phyloP scores from a whole-genome alignment of 1,284 basidiomycete species.

The Ceratobasidium sp. region DNA sequence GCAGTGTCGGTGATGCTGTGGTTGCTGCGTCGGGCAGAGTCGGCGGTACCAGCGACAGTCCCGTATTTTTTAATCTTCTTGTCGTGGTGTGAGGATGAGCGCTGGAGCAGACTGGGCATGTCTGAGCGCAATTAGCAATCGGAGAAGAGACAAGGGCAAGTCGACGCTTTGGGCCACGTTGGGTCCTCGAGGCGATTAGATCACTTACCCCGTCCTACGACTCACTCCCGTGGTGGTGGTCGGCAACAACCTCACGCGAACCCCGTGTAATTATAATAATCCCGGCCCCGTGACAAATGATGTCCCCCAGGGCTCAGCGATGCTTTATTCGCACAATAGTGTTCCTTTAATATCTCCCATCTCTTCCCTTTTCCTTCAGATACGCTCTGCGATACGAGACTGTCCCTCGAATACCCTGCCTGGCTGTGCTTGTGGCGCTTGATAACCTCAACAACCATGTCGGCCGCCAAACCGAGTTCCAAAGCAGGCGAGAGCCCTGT shows the following conservation, averaged over 20 bases:
- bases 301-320: too few relatives aligned
- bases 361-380: too few relatives aligned
- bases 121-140: conserved; percentile 1
- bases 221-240: neutral
- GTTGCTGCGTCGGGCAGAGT: conserved; percentile 13
- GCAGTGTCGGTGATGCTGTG: conserved; percentile 26
- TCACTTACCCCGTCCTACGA: neutral
- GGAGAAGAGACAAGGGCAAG: neutral
- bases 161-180: neutral
- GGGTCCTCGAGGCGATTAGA: conserved; percentile 6
- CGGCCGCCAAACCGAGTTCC: neutral
- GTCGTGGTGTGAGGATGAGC: conserved; percentile 24
- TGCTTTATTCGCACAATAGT: too few relatives aligned
- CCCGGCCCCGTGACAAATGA: too few relatives aligned
- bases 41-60: conserved; percentile 34
- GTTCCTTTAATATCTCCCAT: too few relatives aligned
- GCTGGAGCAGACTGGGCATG: conserved; percentile 38
- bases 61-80: conserved; percentile 39
- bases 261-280: too few relatives aligned
- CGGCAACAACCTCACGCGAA: too few relatives aligned
- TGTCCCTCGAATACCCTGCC: neutral
- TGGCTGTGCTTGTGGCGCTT: conserved; percentile 9
- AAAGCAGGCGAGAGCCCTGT: neutral
- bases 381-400: too few relatives aligned
- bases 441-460: neutral